These are phyloP conservation scores for Venturia effusa DNA, from an alignment of 2,329 filamentous ascomycete species.

Conservation along the genomic window DNA sequence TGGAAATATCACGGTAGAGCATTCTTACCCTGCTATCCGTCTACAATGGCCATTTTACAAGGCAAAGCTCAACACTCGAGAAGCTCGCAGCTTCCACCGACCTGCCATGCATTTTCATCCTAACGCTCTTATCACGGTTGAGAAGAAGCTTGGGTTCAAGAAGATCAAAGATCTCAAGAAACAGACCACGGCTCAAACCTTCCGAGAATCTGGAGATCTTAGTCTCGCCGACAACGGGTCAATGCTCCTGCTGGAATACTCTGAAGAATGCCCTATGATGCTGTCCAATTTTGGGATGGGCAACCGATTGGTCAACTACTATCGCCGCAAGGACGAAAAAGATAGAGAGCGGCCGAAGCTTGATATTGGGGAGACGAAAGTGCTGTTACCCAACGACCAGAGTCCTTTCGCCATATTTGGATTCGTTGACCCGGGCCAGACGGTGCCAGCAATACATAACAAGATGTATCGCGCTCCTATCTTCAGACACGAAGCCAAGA, in stretches of 20 bases:
- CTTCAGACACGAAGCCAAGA: conserved; percentile 71
- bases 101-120: conserved; percentile 64
- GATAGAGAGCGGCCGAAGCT: conserved; percentile 65
- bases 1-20: conserved; percentile 84
- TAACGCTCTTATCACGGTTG: conserved; percentile 60
- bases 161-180: conserved; percentile 72
- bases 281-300: conserved; percentile 98
- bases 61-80: conserved; percentile 61
- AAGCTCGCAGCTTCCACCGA: conserved; percentile 76
- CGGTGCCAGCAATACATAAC: conserved; percentile 83
- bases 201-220: conserved; percentile 68
- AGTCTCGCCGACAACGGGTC: conserved; percentile 82
- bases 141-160: conserved; percentile 27
- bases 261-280: conserved; percentile 82
- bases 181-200: conserved; percentile 67
- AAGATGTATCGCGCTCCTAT: conserved; percentile 91
- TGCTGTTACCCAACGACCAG: conserved; percentile 84
- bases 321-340: conserved; percentile 71
- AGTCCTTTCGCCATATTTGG: conserved; percentile 95
- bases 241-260: conserved; percentile 85
- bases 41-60: conserved; percentile 95
- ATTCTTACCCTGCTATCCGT: conserved; percentile 83
- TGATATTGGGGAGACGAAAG: conserved; percentile 79
- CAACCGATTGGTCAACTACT: conserved; percentile 92
- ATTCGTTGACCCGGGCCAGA: conserved; percentile 81